Evolutionary conservation across 805 yeast species (phyloP).

Genomic region (Lachancea nothofagi): DNA sequence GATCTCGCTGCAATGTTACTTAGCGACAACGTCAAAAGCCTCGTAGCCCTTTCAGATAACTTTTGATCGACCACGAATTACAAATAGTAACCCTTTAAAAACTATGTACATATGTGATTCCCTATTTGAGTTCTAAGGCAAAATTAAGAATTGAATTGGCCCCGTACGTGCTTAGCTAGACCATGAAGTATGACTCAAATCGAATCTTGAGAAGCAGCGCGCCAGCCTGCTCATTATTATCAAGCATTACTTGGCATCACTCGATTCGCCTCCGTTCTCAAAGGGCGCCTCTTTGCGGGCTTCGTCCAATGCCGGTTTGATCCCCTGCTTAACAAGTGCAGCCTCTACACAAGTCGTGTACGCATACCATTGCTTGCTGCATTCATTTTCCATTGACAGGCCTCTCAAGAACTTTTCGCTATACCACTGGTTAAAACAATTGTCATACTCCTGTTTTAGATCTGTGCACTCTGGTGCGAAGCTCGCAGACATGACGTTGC

Average conservation of each 20-base stretch:
- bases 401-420: conserved; percentile 70
- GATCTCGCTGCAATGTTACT: no score
- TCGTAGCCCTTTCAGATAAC: no score
- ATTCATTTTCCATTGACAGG: conserved; percentile 65
- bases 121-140: no score
- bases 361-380: conserved; percentile 82
- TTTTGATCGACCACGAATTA: no score
- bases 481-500: conserved; percentile 72
- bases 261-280: conserved; percentile 54
- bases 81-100: no score
- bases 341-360: conserved; percentile 85
- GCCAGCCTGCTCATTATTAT: not conserved
- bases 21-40: no score
- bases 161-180: no score
- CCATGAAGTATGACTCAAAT: no score
- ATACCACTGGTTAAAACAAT: conserved; percentile 93
- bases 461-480: conserved; percentile 97
- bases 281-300: conserved; percentile 90
- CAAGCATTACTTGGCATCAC: conserved; percentile 7
- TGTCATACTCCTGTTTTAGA: conserved; percentile 79
- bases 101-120: no score
- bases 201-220: no score
- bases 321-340: conserved; percentile 64
- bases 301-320: conserved; percentile 77
- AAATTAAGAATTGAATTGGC: no score